Evolutionary conservation across 306 rosid genomes (phyloP).

Genomic region (Psophocarpus tetragonolobus): DNA sequence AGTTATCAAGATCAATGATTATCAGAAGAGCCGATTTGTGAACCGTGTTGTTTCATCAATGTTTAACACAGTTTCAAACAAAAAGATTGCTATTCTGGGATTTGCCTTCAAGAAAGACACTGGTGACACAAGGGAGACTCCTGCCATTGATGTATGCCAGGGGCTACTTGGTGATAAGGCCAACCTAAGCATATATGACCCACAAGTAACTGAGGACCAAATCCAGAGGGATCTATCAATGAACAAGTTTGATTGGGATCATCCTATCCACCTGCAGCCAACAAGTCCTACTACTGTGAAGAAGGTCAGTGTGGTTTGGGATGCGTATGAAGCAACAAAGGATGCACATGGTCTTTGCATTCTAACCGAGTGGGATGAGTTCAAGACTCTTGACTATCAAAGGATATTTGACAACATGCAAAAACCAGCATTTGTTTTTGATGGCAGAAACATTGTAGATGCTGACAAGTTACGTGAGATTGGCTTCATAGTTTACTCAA

Average conservation of each 20-base stretch:
- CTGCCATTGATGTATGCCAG: constrained; percentile 97
- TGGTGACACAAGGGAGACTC: constrained; percentile 98
- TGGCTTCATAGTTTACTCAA: constrained; percentile 91
- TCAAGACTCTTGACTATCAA: constrained; percentile 83
- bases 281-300: constrained; percentile 81
- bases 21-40: constrained; percentile 94
- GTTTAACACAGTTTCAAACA: constrained; percentile 93
- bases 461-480: constrained; percentile 68
- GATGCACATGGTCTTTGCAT: constrained; percentile 91
- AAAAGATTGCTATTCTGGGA: constrained; percentile 88
- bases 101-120: constrained; percentile 98
- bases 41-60: constrained; percentile 95
- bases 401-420: constrained; percentile 85
- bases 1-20: constrained; percentile 95
- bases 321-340: constrained; percentile 88
- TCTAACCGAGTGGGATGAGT: constrained; percentile 97
- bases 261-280: constrained; percentile 90
- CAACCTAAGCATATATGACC: constrained; percentile 84
- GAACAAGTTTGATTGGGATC: constrained; percentile 97
- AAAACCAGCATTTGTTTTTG: constrained; percentile 89
- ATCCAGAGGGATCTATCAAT: constrained; percentile 91
- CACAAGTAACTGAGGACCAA: constrained; percentile 90
- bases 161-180: constrained; percentile 93
- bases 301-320: constrained; percentile 84
- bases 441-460: constrained; percentile 82